Evolutionary conservation across 2,329 filamentous ascomycete genomes (phyloP).

Genomic region (Laburnicola sp.): DNA sequence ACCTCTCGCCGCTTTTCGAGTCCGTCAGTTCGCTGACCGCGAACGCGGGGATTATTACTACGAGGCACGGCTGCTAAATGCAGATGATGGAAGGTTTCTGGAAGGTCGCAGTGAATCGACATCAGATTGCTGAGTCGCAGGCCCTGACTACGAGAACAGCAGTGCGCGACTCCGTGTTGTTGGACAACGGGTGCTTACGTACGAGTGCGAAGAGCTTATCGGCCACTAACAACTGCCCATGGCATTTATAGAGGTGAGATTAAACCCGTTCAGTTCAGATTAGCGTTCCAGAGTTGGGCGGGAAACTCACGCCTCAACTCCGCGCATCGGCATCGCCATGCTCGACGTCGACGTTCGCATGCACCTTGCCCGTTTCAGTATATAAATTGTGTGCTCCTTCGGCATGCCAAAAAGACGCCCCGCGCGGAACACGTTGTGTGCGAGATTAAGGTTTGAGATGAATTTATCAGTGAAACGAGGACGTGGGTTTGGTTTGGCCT

Average conservation of each 20-base stretch:
- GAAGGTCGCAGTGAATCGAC: constrained; percentile 13
- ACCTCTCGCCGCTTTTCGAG: constrained; percentile 2
- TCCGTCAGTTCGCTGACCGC: background rate
- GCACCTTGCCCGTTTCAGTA: constrained; percentile 1
- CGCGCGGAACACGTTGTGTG: background rate
- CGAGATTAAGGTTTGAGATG: constrained; percentile 13
- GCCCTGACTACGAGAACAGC: background rate
- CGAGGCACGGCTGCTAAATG: constrained; percentile 11
- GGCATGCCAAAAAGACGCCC: background rate
- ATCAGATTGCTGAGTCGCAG: constrained; percentile 7
- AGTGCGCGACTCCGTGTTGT: constrained; percentile 3
- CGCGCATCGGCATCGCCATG: background rate
- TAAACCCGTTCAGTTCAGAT: constrained; percentile 28
- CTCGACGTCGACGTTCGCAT: background rate
- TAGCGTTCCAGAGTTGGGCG: constrained; percentile 26
- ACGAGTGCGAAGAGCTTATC: background rate
- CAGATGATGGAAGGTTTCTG: constrained; percentile 16
- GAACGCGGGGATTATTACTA: background rate
- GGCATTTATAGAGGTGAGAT: constrained; percentile 18
- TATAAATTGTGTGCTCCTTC: constrained; percentile 7
- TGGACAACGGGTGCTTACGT: background rate
- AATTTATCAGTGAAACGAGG: constrained; percentile 24
- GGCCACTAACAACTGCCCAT: background rate
- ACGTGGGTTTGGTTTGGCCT: background rate
- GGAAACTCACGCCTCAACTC: constrained; percentile 1